These are phyloP conservation scores for Candida neerlandica DNA, from an alignment of 1,139 yeast species.

Conservation along the genomic window DNA sequence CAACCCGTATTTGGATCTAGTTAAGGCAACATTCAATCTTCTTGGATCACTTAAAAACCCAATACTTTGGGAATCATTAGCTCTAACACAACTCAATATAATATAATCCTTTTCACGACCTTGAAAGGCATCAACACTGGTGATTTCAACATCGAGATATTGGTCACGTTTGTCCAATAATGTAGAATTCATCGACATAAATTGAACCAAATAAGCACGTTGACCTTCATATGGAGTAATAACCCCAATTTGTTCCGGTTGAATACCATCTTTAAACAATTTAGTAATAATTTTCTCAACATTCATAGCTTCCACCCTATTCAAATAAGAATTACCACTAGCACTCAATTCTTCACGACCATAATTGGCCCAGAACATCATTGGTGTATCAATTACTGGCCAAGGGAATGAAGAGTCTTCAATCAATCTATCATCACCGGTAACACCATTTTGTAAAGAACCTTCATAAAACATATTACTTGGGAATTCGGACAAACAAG, in stretches of 20 bases:
- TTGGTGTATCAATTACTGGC: slow-evolving; percentile 81
- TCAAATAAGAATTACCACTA: slow-evolving; percentile 81
- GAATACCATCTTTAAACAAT: slow-evolving; percentile 77
- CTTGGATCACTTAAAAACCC: slow-evolving; percentile 91
- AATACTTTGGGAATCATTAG: slow-evolving; percentile 78
- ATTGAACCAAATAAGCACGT: slow-evolving; percentile 77
- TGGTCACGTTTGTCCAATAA: slow-evolving; percentile 58
- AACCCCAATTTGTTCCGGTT: slow-evolving; percentile 84
- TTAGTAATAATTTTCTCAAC: slow-evolving; percentile 79
- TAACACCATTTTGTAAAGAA: slow-evolving; percentile 86
- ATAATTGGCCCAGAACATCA: slow-evolving; percentile 94
- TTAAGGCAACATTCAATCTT: slow-evolving; percentile 88
- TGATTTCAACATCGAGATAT: slow-evolving; percentile 79
- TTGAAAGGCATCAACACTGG: slow-evolving; percentile 94
- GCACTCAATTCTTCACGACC: slow-evolving; percentile 89
- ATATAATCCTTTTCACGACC: slow-evolving; percentile 94
- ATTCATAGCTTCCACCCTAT: slow-evolving; percentile 89
- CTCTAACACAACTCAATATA: slow-evolving; percentile 87
- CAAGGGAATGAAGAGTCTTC: slow-evolving; percentile 73
- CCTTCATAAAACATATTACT: slow-evolving; percentile 95
- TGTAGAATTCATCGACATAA: slow-evolving; percentile 75
- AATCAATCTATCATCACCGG: slow-evolving; percentile 67
- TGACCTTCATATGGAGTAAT: slow-evolving; percentile 97
- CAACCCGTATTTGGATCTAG: slow-evolving; percentile 87
- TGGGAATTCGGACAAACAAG: slow-evolving; percentile 82